Percentiles rank a stretch among this genome's conserved stretches.
Evolutionary conservation across 1,284 basidiomycete species (phyloP).

Genomic region (Moesziomyces parantarcticus): DNA sequence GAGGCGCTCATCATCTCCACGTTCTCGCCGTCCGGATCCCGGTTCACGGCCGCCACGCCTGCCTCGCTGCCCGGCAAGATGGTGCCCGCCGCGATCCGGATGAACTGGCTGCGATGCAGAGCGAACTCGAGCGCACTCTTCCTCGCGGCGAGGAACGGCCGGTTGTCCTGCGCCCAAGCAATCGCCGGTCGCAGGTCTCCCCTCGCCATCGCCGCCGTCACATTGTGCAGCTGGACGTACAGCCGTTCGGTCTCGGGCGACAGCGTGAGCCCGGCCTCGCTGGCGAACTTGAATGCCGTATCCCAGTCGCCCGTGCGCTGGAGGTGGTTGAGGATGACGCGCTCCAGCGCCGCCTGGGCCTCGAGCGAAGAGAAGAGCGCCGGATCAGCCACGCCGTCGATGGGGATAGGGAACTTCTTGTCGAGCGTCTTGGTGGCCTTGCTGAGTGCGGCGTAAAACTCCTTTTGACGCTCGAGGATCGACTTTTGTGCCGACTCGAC

Average conservation of each 20-base stretch:
- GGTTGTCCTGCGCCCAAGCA: conserved; percentile 48
- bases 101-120: conserved; percentile 57
- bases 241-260: conserved; percentile 8
- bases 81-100: conserved; percentile 52
- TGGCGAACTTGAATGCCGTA: conserved; percentile 45
- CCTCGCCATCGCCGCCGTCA: conserved; percentile 24
- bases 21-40: conserved; percentile 53
- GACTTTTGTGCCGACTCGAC: conserved; percentile 44
- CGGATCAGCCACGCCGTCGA: conserved; percentile 55
- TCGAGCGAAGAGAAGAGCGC: conserved; percentile 46
- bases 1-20: conserved; percentile 45
- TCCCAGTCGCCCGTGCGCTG: conserved; percentile 55
- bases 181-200: conserved; percentile 57
- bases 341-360: conserved; percentile 50
- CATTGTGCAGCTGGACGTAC: conserved; percentile 34
- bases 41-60: conserved; percentile 1
- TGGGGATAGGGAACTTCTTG: conserved; percentile 54
- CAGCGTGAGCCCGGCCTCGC: conserved; percentile 26
- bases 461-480: conserved; percentile 57
- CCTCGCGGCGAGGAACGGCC: conserved; percentile 35
- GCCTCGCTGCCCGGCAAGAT: conserved; percentile 12
- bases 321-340: conserved; percentile 57
- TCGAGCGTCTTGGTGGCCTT: conserved; percentile 60
- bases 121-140: conserved; percentile 57
- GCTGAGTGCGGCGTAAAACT: conserved; percentile 54